Percentiles rank a stretch among this genome's conserved stretches.
Evolutionary conservation across 257 asterid species (phyloP).

Genomic region (Rhazya stricta): DNA sequence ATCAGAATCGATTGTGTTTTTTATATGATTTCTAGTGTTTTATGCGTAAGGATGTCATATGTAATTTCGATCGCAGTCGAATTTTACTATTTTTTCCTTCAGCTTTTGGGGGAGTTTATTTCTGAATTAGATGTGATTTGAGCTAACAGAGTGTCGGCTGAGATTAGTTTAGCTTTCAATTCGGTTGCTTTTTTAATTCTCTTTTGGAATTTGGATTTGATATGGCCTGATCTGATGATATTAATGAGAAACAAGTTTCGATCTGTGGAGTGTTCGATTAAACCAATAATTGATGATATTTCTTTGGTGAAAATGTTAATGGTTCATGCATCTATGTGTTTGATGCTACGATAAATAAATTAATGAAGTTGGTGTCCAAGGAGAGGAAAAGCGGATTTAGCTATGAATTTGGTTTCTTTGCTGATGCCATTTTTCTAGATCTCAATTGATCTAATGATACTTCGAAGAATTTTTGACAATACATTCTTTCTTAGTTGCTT

Average conservation of each 20-base stretch:
- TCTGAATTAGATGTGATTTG: conserved; percentile 14
- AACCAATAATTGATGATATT: not conserved
- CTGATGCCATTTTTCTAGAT: conserved; percentile 2
- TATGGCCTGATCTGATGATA: conserved; percentile 23
- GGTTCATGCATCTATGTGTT: not conserved
- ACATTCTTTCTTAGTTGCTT: not conserved
- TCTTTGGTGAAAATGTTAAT: not conserved
- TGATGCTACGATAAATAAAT: not conserved
- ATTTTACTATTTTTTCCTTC: not conserved
- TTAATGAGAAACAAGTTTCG: not conserved
- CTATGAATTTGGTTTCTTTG: not conserved
- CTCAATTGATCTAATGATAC: not conserved
- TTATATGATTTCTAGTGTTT: not conserved
- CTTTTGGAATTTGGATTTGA: not conserved
- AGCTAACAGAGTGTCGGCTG: not conserved
- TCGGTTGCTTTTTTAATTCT: not conserved
- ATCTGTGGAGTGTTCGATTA: conserved; percentile 11
- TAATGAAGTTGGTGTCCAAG: not conserved
- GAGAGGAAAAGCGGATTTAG: not conserved
- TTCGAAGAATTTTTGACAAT: not conserved
- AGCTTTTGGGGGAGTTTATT: not conserved
- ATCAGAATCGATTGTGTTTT: not conserved
- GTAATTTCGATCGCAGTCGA: not conserved
- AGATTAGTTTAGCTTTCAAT: not conserved
- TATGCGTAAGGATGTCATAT: not conserved